Conservation (phyloP, 306 rosid genomes). For the Casuarina cunninghamiana region DNA sequence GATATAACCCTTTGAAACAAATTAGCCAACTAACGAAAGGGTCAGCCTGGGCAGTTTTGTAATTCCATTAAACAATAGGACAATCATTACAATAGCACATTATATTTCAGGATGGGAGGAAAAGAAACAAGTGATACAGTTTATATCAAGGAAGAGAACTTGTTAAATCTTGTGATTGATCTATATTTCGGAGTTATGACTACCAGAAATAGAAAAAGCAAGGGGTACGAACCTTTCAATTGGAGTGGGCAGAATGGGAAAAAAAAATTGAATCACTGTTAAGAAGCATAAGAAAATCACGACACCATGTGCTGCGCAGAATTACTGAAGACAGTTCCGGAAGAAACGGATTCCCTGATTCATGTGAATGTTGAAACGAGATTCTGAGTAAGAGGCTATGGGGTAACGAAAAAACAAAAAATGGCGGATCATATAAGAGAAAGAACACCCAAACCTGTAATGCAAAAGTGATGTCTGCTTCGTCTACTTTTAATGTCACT, state of each 20-base stretch:
- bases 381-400: not conserved
- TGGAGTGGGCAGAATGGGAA: not conserved
- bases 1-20: not conserved
- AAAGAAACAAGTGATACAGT: not conserved
- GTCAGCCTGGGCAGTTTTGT: not conserved
- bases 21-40: not conserved
- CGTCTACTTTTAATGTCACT: constrained; percentile 65
- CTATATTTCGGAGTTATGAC: not conserved
- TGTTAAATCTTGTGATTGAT: not conserved
- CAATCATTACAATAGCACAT: too few relatives aligned
- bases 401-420: not conserved
- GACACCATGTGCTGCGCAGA: not conserved
- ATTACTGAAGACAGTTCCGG: constrained; percentile 64
- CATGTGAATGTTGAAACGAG: constrained; percentile 17
- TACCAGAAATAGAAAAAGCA: not conserved
- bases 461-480: constrained; percentile 76
- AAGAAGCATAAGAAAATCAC: constrained; percentile 26
- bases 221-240: constrained; percentile 21
- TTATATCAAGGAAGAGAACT: not conserved
- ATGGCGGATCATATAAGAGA: not conserved
- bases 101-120: not conserved
- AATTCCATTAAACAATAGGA: not conserved
- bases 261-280: not conserved
- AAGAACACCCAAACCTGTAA: constrained; percentile 52
- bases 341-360: constrained; percentile 91